Base-by-base conservation (phyloP, 371 early-diverging fungal genomes). In the Mortierella sp. region DNA sequence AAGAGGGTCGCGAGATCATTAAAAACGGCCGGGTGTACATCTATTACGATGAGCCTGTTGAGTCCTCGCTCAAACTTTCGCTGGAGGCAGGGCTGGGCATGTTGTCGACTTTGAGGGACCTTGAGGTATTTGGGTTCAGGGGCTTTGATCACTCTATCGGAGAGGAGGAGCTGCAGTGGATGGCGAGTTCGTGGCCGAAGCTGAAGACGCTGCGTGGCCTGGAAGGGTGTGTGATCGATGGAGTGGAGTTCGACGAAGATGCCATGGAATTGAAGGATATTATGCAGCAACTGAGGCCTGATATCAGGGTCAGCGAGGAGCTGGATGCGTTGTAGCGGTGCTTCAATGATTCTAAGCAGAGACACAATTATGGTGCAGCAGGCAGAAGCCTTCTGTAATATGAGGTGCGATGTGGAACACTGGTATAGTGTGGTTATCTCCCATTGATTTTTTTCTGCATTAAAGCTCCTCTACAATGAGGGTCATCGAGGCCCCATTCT, bases 151-250 rank as follows among this genome's bases (percentile, higher is more conserved):
- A 60, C 21, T 24, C 31, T 12, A n/a, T 51, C 0, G 14, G 31
- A n/a, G 7, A 6, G 24, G 31, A 49, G 6, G 60, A 42, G 15
- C 4, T 60, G 31, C 27, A 42, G 27, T 51, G 60, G 60, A 60
- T 60, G 60, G 51, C 12, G 0, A 19, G 21, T 2, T 19, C 14
- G 0, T 51, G 50, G 51, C 60, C 50, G 7, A 42, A 39, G 2
- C 21, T 50, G 43, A 37, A 41, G 44, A 5, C 7, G 17, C 34
- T 51, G 30, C 31, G 19, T 30, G 60, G 60, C 1, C 15, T 59
- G 46, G 46, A 11, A 4, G 56, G 32, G 11, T 11, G 32, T 23
- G 12, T 9, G 15, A n/a, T 41, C 26, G 7, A 24, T 26, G 26
- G 3, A 9, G 6, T 48, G 11, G 26, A 48, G 49, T 26, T 6